Evolutionary conservation across 2,329 filamentous ascomycete genomes (phyloP), one percentile per base, ranked within the genome.

Genomic region (Microascus cirrosus): DNA sequence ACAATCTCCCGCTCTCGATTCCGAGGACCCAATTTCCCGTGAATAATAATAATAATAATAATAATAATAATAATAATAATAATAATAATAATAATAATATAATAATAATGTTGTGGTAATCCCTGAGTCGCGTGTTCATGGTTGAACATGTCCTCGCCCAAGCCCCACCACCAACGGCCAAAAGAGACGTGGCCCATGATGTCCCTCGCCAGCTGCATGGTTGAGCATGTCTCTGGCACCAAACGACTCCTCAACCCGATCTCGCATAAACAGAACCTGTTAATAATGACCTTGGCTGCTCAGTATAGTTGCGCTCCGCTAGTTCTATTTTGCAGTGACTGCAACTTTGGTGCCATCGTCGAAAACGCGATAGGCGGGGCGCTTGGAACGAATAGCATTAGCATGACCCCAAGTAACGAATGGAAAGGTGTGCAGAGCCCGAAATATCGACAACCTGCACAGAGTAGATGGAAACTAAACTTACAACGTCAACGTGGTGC

Each of bases 401-500:
- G 28, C 10, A 32, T 28, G 2, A 51, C 48, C 24, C 1, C 18
- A 2, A 28, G 12, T 15, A 22, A 4, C 8, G 6, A 20, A 13
- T 22, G 45, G n/a, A n/a, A 12, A 50, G 22, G 11, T n/a, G 6
- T n/a, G 42, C 10, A 22, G 10, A 50, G 3, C 18, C 18, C n/a
- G n/a, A 22, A n/a, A 12, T 12, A 25, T 42, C 24, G 10, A 48
- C 39, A 28, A 34, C n/a, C 0, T 2, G 45, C 5, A 15, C 42
- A 22, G 18, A 50, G 12, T 20, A 48, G 18, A 20, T 3, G 28
- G 20, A 13, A 3, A 25, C 6, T 22, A 36, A 28, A 60, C 62
- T 53, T 51, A 65, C 64, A 15, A 60, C 51, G 10, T 65, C 60
- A 22, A 65, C 61, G 51, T 62, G 53, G 58, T 66, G 64, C 12